phyloP scores from a whole-genome alignment of 768 basidiomycete genomes.

The Kwoniella sp. region DNA sequence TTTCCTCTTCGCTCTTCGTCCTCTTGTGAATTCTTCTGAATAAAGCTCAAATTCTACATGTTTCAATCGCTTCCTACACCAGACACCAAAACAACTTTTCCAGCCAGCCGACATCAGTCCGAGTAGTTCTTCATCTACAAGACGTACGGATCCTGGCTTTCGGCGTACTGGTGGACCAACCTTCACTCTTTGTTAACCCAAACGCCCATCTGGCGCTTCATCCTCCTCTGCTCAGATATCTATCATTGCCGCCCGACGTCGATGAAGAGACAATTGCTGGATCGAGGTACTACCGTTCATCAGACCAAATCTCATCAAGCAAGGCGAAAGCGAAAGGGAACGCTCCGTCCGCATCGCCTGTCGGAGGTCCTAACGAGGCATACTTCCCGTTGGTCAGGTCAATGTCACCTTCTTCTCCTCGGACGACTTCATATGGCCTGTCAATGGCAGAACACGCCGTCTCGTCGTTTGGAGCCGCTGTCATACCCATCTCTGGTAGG shows the following conservation, averaged over 20 bases:
- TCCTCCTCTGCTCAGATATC: conserved; percentile 44
- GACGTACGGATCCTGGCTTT: conserved; percentile 50
- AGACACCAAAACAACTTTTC: conserved; percentile 52
- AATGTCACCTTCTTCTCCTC: conserved; percentile 32
- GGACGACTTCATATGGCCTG: conserved; percentile 26
- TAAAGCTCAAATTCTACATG: too few species aligned
- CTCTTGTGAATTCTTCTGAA: too few species aligned
- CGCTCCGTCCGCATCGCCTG: background rate
- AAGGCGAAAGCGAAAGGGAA: background rate
- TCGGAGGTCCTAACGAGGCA: conserved; percentile 28
- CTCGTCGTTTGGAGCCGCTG: background rate
- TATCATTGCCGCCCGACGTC: conserved; percentile 8
- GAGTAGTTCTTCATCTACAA: conserved; percentile 45
- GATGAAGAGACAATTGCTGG: conserved; percentile 3
- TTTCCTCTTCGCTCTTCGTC: too few species aligned
- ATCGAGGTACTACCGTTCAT: conserved; percentile 12
- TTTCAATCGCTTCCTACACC: too few species aligned
- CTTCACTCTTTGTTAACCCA: conserved; percentile 50
- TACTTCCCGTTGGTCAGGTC: conserved; percentile 40
- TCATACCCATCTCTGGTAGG: background rate
- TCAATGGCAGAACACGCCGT: conserved; percentile 1
- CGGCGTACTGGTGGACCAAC: conserved; percentile 40
- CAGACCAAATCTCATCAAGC: background rate
- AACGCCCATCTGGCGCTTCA: conserved; percentile 53
- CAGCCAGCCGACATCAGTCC: conserved; percentile 39